These are phyloP conservation scores for Arthrobotrys entomopaga DNA, from an alignment of 2,329 filamentous ascomycete species.

Conservation along the genomic window DNA sequence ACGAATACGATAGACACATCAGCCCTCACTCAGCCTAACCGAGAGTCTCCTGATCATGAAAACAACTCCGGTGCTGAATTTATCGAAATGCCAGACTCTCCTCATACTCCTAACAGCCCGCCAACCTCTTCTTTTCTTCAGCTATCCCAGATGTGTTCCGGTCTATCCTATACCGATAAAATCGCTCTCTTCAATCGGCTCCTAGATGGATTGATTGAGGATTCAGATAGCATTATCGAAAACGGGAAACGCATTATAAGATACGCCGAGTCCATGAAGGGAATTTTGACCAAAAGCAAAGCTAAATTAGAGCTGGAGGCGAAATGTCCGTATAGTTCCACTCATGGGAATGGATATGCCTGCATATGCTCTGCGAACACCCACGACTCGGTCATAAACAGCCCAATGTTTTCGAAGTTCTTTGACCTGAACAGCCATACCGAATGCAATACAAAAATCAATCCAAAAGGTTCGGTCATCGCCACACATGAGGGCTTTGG, in stretches of 20 bases:
- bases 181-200: conserved; percentile 4
- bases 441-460: neutral
- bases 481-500: too few species aligned
- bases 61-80: neutral
- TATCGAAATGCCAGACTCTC: neutral
- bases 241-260: conserved; percentile 14
- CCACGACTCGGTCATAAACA: conserved; percentile 8
- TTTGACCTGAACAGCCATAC: too few species aligned
- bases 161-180: neutral
- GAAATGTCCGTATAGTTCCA: neutral
- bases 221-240: conserved; percentile 11
- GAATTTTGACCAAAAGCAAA: neutral
- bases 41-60: too few species aligned
- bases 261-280: conserved; percentile 3
- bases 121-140: neutral
- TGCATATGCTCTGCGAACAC: conserved; percentile 24
- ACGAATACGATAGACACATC: too few species aligned
- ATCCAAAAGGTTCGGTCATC: neutral
- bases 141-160: neutral
- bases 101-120: neutral
- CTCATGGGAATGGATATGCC: neutral
- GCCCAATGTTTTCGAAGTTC: too few species aligned
- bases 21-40: too few species aligned
- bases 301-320: neutral
- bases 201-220: neutral